phyloP scores from a whole-genome alignment of 2,329 filamentous ascomycete genomes.

The Fonsecaea nubica region DNA sequence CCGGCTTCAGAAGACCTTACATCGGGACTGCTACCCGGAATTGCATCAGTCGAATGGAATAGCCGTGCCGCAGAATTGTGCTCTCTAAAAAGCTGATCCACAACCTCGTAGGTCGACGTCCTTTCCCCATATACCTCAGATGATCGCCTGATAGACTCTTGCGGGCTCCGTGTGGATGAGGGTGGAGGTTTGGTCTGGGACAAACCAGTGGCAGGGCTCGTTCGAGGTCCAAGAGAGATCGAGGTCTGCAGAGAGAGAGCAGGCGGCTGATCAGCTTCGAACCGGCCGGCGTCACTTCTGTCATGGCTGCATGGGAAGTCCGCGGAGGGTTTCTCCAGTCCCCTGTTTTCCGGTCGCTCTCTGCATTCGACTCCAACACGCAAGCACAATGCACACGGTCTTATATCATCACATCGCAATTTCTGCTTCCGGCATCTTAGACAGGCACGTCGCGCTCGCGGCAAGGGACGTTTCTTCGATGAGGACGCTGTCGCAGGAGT shows the following conservation, averaged over 20 bases:
- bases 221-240: not conserved
- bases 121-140: constrained; percentile 29
- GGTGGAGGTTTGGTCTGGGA: constrained; percentile 1
- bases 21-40: constrained; percentile 32
- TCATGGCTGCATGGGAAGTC: not conserved
- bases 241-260: constrained; percentile 1
- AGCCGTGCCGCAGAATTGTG: constrained; percentile 23
- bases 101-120: constrained; percentile 32
- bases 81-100: constrained; percentile 34
- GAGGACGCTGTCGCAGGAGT: not conserved
- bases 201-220: not conserved
- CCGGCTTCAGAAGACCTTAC: constrained; percentile 19
- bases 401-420: constrained; percentile 30
- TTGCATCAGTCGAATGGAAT: constrained; percentile 26
- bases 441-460: constrained; percentile 32
- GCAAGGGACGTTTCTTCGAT: constrained; percentile 26
- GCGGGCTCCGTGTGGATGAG: constrained; percentile 6
- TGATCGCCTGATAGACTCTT: constrained; percentile 13
- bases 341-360: constrained; percentile 21
- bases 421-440: constrained; percentile 32
- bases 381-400: constrained; percentile 29
- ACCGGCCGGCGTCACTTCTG: not conserved
- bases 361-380: constrained; percentile 31
- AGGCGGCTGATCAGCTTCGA: not conserved
- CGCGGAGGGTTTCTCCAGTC: not conserved